These are phyloP conservation scores for Cicer pinnatifidum DNA, from an alignment of 306 rosid species.

Conservation along the genomic window DNA sequence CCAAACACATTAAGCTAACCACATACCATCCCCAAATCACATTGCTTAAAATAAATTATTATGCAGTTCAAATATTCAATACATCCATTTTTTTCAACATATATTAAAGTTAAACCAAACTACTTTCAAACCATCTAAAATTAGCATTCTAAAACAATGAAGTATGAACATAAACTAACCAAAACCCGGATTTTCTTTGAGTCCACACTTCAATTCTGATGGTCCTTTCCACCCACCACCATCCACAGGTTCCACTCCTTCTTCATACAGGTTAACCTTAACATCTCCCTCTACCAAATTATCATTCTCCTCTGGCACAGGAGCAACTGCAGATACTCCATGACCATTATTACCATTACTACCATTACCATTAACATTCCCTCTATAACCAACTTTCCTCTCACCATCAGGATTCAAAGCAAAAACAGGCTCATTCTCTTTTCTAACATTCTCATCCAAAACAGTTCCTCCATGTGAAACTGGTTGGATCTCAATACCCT, in stretches of 20 bases:
- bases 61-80: neutral
- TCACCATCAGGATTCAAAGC: conserved; percentile 49
- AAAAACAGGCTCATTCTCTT: conserved; percentile 51
- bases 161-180: conserved; percentile 58
- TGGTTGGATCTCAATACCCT: conserved; percentile 70
- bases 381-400: conserved; percentile 54
- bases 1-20: conserved; percentile 6
- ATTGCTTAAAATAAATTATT: neutral
- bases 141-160: conserved; percentile 4
- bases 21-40: neutral
- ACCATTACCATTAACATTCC: conserved; percentile 46
- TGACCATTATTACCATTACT: conserved; percentile 48
- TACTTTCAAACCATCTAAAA: conserved; percentile 11
- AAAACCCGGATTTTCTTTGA: conserved; percentile 74
- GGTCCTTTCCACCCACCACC: conserved; percentile 69
- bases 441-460: conserved; percentile 51
- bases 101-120: conserved; percentile 16
- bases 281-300: conserved; percentile 51
- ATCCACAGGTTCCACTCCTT: conserved; percentile 54
- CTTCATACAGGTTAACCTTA: conserved; percentile 49
- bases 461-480: conserved; percentile 50
- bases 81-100: conserved; percentile 13
- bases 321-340: conserved; percentile 56
- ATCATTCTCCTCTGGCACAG: conserved; percentile 54
- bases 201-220: conserved; percentile 67